Evolutionary conservation across 495 filamentous ascomycete genomes (phyloP), one percentile per base, ranked within the genome.

Genomic region (Xylaria curta): DNA sequence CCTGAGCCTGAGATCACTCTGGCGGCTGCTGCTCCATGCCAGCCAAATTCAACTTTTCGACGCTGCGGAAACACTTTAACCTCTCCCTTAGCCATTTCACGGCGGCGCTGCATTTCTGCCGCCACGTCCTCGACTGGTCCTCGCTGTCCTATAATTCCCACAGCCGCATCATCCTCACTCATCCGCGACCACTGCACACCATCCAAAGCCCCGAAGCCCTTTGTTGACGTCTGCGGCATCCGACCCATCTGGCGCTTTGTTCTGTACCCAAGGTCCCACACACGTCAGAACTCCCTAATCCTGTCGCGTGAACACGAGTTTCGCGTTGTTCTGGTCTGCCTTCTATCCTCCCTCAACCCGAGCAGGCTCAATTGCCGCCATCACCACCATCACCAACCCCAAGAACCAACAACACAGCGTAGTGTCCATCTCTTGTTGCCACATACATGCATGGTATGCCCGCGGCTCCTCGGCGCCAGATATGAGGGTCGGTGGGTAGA

Each of bases 401-500:
- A 59, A 38, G 21, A 40, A 31, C 19, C 67, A 63, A 24, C 67
- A 63, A 24, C 38, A 33, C 38, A 33, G 1, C 46, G 13, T 63
- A 69, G 71, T 62, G 62, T 59, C 21, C n/a, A 54, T 72, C 56
- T 68, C 44, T 33, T 54, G 28, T 68, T 53, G 26, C 69, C 75
- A 65, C 71, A 83, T 76, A 70, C 72, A 83, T 85, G 82, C 81
- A 86, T 84, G 82, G 79, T 84, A 70, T 38, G 77, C 72, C 53
- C 72, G 60, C 74, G 77, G 70, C 62, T 80, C 75, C 61, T 72
- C 79, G 68, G 73, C 79, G 78, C 77, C 78, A 84, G 84, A 85
- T 82, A 88, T 85, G 86, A 86, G 85, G 86, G 83, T 84, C 78
- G 84, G 82, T 82, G 81, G 81, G 79, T 79, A 83, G 81, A 76